Conservation (phyloP, 2,329 filamentous ascomycete genomes). For the Colletotrichum aenigma region DNA sequence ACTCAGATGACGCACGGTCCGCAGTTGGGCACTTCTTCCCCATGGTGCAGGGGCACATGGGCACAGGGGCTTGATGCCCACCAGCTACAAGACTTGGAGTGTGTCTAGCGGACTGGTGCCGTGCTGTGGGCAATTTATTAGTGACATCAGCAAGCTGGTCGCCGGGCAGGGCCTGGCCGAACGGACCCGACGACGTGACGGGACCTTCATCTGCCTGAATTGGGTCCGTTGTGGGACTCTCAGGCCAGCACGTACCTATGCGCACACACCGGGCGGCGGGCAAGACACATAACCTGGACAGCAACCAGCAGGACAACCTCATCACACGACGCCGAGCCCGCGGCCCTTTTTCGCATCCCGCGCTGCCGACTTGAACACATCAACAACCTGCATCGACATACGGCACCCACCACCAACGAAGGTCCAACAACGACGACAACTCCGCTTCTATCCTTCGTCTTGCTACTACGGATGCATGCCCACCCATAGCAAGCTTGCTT, state of each 20-base stretch:
- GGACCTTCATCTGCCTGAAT: not conserved
- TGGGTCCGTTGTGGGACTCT: not conserved
- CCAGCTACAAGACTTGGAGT: not conserved
- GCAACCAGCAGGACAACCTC: not conserved
- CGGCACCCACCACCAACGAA: not conserved
- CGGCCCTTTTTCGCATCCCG: not conserved
- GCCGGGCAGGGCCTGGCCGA: not conserved
- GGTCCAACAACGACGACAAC: not conserved
- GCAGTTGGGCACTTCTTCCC: not conserved
- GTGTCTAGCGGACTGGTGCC: not conserved
- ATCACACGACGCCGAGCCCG: not conserved
- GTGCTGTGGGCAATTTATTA: not conserved
- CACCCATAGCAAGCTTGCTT: not conserved
- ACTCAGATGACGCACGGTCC: not conserved
- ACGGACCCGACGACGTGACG: not conserved
- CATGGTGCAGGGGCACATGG: not conserved
- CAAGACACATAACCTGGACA: not conserved
- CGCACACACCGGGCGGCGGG: not conserved
- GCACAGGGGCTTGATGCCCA: not conserved
- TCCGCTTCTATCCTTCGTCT: not conserved
- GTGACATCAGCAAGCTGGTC: constrained; percentile 15
- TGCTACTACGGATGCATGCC: not conserved
- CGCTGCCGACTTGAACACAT: not conserved
- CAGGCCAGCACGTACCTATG: not conserved
- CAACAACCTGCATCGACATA: not conserved